phyloP scores from a whole-genome alignment of 2,329 filamentous ascomycete species.

The Dendrostoma leiphaemia region DNA sequence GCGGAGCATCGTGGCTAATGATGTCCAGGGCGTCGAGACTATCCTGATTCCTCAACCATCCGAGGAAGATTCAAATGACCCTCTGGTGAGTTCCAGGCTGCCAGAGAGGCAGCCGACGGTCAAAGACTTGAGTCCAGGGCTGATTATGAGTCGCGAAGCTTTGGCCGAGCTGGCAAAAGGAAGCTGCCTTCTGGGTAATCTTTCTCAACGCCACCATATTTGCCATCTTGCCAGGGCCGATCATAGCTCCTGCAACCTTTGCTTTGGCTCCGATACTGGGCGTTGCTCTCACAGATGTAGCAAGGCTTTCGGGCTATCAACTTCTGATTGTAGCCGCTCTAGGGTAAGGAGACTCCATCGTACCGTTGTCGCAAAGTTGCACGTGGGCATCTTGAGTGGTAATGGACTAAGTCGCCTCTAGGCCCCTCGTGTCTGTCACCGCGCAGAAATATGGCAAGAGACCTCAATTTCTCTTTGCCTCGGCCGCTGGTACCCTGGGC shows the following conservation, averaged over 20 bases:
- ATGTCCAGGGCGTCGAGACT: conserved; percentile 17
- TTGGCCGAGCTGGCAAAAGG: conserved; percentile 23
- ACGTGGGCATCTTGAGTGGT: too few species aligned
- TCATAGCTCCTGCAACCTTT: conserved; percentile 22
- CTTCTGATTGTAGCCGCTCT: conserved; percentile 21
- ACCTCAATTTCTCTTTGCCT: conserved; percentile 31
- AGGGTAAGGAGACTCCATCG: conserved; percentile 1
- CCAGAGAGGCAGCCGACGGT: too few species aligned
- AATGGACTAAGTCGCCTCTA: background rate
- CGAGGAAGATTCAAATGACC: conserved; percentile 19
- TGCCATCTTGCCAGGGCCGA: conserved; percentile 21
- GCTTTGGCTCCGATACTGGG: conserved; percentile 21
- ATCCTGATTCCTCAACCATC: conserved; percentile 21
- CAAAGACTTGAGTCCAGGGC: too few species aligned
- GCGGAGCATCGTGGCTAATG: background rate
- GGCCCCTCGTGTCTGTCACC: conserved; percentile 28
- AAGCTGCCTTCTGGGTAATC: conserved; percentile 21
- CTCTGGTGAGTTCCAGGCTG: conserved; percentile 17
- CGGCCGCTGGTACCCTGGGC: conserved; percentile 27
- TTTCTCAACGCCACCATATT: conserved; percentile 23
- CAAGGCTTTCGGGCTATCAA: conserved; percentile 22
- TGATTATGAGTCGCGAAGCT: conserved; percentile 13
- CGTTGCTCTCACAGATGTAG: conserved; percentile 25
- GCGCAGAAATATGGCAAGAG: conserved; percentile 34
- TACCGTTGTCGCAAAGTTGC: background rate